phyloP scores from a whole-genome alignment of 441 rosid genomes.

The Croton setiger region DNA sequence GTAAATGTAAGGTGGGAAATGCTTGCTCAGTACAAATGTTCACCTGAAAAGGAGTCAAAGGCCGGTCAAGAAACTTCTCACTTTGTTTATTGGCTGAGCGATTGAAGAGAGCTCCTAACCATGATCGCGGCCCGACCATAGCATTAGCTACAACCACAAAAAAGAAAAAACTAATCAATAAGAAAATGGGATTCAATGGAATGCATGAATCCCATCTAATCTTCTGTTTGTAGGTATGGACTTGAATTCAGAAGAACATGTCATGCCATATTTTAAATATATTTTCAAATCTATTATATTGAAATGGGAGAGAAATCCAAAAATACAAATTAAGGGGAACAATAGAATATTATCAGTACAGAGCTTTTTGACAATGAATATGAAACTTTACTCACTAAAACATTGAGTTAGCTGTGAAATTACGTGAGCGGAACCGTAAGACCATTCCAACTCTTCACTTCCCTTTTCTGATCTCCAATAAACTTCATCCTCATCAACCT shows the following conservation, averaged over 20 bases:
- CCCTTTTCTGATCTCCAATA: conserved; percentile 70
- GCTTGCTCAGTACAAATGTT: conserved; percentile 9
- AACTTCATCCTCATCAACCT: conserved; percentile 93
- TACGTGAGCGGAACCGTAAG: conserved; percentile 58
- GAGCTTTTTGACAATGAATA: conserved; percentile 8
- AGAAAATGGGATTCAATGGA: conserved; percentile 16
- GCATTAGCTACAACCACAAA: conserved; percentile 64
- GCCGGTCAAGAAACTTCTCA: conserved; percentile 48
- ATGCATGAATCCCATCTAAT: neutral
- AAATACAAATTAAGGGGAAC: neutral
- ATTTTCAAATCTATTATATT: neutral
- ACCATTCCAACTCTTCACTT: conserved; percentile 70
- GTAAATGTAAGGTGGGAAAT: conserved; percentile 7
- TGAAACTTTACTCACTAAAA: conserved; percentile 54
- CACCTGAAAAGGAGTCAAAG: conserved; percentile 74
- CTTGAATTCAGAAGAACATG: neutral
- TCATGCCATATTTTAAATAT: neutral
- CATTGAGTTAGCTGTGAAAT: conserved; percentile 62
- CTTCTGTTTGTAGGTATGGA: neutral
- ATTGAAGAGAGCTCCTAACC: conserved; percentile 85
- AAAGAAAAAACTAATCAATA: conserved; percentile 32
- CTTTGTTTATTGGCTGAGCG: conserved; percentile 53
- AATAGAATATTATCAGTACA: neutral
- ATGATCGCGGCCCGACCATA: conserved; percentile 92
- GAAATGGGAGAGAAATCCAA: neutral